Base-by-base conservation (phyloP, 202 grass and related monocot species). In the Carex arenaria region DNA sequence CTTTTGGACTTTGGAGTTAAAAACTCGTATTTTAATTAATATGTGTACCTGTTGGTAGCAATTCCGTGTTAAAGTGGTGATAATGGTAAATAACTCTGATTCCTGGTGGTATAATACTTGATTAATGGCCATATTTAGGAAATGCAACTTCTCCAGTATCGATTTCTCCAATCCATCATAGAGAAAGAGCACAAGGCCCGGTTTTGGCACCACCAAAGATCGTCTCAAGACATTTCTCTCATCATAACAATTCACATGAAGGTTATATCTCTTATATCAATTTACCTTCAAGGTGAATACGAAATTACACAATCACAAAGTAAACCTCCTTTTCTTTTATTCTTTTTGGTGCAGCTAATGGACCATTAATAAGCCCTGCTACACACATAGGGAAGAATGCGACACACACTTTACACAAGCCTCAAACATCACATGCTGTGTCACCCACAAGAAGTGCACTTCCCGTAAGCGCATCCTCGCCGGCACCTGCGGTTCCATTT, bases 331-430 rank as follows among this genome's bases (percentile, higher is more conserved):
- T 14, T 64, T 83, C 61, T 75, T 64, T 69, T 34, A 62, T 84
- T 45, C 74, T 87, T 59, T 85, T 89, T 85, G n/a, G 42, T 81
- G 42, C 93, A 94, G 93, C 82, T 61, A 86, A 85, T 63, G 91
- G 69, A 83, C 91, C 91, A 85, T 78, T 83, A 23, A 86, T 85
- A 90, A 93, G 85, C 83, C 91, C 89, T 89, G 64, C 88, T 84
- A 84, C 75, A 9, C 88, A 83, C 85, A 83, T 85, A 85, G 78
- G 72, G 66, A 74, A 86, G 54, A 85, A 88, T 81, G 80, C 87
- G 78, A 80, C 86, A 85, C 75, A 63, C 83, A 79, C 74, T 84
- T 51, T 68, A 36, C 89, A 82, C 77, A 77, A 70, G 57, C 87
- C 87, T 94, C 84, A 54, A 78, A 78, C 78, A 80, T 85, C 83